phyloP scores from a whole-genome alignment of 768 basidiomycete genomes.

The Pilatotrama ljubarskyi region DNA sequence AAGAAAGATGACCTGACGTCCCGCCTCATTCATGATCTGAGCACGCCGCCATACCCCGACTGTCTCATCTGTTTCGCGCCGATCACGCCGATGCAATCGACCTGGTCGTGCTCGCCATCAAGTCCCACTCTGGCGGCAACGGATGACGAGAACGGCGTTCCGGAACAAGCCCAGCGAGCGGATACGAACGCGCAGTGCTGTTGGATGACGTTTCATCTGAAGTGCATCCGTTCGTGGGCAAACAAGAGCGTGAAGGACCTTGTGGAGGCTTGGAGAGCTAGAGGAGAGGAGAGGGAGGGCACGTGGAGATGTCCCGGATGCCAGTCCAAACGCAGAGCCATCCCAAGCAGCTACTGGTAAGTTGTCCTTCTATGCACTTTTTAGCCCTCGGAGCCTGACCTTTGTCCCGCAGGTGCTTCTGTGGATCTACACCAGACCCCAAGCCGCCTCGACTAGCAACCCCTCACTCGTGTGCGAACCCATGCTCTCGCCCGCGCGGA shows the following conservation, averaged over 20 bases:
- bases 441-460: conserved; percentile 67
- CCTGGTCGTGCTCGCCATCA: conserved; percentile 84
- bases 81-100: conserved; percentile 75
- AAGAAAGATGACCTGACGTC: conserved; percentile 72
- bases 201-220: conserved; percentile 89
- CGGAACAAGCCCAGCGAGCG: conserved; percentile 6
- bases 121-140: conserved; percentile 39
- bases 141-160: conserved; percentile 22
- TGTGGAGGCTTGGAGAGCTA: conserved; percentile 68
- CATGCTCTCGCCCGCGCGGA: conserved; percentile 58
- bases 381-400: not conserved
- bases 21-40: conserved; percentile 62
- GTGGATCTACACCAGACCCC: conserved; percentile 72
- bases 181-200: conserved; percentile 58
- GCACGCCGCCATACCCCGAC: conserved; percentile 71
- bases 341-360: conserved; percentile 68
- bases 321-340: conserved; percentile 69
- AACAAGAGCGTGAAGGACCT: conserved; percentile 74
- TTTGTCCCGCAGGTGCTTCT: conserved; percentile 71
- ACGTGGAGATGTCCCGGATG: conserved; percentile 97
- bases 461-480: conserved; percentile 74
- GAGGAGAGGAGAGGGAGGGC: conserved; percentile 66
- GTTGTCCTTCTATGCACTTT: not conserved
- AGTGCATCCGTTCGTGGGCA: conserved; percentile 90
- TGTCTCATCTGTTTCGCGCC: conserved; percentile 83